Base-by-base conservation (phyloP, 148 eudicot species). In the Cornus kousa region DNA sequence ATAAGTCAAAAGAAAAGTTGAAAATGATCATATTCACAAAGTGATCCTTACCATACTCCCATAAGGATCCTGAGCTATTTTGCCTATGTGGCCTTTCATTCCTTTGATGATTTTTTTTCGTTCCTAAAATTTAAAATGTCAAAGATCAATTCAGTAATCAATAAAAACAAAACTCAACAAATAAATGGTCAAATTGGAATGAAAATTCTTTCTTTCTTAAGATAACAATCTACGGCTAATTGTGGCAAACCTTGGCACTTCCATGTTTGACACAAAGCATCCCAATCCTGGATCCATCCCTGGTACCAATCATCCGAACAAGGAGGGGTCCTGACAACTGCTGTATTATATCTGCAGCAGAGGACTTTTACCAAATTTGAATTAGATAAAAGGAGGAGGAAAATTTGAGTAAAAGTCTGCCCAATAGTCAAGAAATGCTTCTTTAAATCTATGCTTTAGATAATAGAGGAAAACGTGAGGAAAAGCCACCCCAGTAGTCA, bases 31-130 rank as follows among this genome's bases (percentile, higher is more conserved):
- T 20, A 60, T 43, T 6, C 14, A 78, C 14, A 50, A 71, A 81
- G 24, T 53, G 80, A 86, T 62, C 71, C 87, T 76, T 86, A 94
- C 98, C 93, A 92, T 72, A 83, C 81, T 84, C n/a, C 98, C 99
- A 82, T 73, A 86, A 70, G 77, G 85, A 84, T 92, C 93, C 59
- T 78, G 82, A 79, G 97, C 95, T 46, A 87, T 89, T 85, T 94
- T 97, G 75, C 83, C 86, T 79, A 94, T 85, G 11, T 85, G 88
- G 67, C 84, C 92, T 85, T 94, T 97, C 90, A 94, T 79, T 43
- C 94, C 99, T 80, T 97, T 97, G 39, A 94, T 81, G 60, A 92
- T 83, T 86, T 92, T 91, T 86, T 97, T 97, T 77, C 99, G 84
- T 78, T 94, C 98, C 98, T 97, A 69, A 39, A 79, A 75, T 31